Evolutionary conservation across 768 basidiomycete species (phyloP), one percentile per base, ranked within the genome.

Genomic region (Lentinula boryana): DNA sequence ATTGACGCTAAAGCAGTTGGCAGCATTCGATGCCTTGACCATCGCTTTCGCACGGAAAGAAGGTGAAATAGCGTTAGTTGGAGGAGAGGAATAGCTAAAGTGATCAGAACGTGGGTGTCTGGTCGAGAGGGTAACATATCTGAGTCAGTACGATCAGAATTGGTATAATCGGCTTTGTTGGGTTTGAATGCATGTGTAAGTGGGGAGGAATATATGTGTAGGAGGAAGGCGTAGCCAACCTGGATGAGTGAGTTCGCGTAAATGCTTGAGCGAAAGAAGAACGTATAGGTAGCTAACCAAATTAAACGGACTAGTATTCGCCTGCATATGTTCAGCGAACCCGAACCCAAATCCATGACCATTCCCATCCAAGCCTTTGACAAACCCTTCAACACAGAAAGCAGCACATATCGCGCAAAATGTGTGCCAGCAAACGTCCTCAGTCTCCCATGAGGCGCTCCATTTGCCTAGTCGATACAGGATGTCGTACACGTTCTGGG

Each of bases 171-270:
- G 57, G 46, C 15, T 16, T 56, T 56, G 55, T 56, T 16, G 31
- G 75, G 67, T 58, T 77, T 80, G 65, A 72, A 69, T 9, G 72
- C 69, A 68, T 88, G 86, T 5, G 86, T 81, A 43, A 84, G 66
- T 0, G 87, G 86, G 1, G 85, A 84, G 0, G 87, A 83, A 72
- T 90, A 91, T 7, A 89, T 80, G 63, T 91, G 86, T 18, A 92
- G 72, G 35, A 90, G 76, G 70, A 91, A 90, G 1, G 88, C 84
- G 65, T 91, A 92, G 21, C 86, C 88, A 63, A 91, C 83, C 89
- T 90, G 64, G 33, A 9, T 2, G 52, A 40, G 3, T 31, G 43
- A 63, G 31, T 65, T 60, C 53, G 35, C 44, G 54, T 52, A n/a
- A 51, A 50, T 38, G 3, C 0, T 38, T 13, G 52, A 53, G 43